phyloP scores from a whole-genome alignment of 2,329 filamentous ascomycete genomes.

The Thyridium curvatum region DNA sequence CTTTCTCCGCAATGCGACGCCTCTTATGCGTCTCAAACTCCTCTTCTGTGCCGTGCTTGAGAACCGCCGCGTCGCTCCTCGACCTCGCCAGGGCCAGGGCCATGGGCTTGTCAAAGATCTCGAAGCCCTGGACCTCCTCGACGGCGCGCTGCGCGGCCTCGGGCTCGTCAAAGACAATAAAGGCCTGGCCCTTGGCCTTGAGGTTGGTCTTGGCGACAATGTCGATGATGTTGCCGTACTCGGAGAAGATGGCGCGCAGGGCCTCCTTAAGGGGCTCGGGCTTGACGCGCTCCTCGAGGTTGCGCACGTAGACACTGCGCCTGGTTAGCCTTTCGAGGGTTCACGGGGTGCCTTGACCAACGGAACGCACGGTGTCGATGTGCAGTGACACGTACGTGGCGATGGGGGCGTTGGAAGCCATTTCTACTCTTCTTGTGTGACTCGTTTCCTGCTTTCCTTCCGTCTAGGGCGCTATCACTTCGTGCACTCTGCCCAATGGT shows the following conservation, averaged over 20 bases:
- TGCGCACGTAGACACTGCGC: constrained; percentile 63
- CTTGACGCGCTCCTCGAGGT: constrained; percentile 90
- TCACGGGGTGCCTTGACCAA: constrained; percentile 4
- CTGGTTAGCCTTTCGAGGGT: neutral
- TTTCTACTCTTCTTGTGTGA: neutral
- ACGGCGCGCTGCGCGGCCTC: constrained; percentile 76
- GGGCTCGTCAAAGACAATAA: constrained; percentile 81
- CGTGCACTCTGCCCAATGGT: too few species aligned
- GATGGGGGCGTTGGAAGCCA: constrained; percentile 38
- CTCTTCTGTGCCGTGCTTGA: constrained; percentile 65
- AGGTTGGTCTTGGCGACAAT: constrained; percentile 71
- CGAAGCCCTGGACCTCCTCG: constrained; percentile 86
- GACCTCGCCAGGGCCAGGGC: constrained; percentile 75
- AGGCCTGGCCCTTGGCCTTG: constrained; percentile 91
- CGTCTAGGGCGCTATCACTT: too few species aligned
- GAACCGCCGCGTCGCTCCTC: constrained; percentile 80
- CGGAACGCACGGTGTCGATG: constrained; percentile 48
- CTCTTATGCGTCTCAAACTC: constrained; percentile 85
- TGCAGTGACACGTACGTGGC: constrained; percentile 72
- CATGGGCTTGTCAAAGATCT: constrained; percentile 89
- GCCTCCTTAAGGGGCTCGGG: constrained; percentile 68
- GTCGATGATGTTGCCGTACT: constrained; percentile 78
- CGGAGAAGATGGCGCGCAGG: constrained; percentile 72
- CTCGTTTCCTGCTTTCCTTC: neutral
- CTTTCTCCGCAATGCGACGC: constrained; percentile 80